These are phyloP conservation scores for Mycena vitilis DNA, from an alignment of 768 basidiomycete genomes.

Conservation along the genomic window DNA sequence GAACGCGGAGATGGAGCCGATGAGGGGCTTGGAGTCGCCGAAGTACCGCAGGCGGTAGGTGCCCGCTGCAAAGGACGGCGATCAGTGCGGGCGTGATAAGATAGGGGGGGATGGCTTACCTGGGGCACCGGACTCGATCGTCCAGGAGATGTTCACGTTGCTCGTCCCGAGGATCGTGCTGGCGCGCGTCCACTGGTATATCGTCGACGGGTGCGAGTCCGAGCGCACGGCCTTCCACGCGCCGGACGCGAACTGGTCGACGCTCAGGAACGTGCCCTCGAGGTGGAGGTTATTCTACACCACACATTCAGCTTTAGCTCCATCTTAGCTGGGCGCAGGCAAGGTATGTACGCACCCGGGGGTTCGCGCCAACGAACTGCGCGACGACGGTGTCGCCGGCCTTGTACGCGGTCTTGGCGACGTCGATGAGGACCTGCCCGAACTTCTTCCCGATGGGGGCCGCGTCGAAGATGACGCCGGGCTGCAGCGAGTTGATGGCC, in stretches of 20 bases:
- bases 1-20: slow-evolving; percentile 74
- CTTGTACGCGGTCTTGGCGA: slow-evolving; percentile 59
- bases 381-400: slow-evolving; percentile 70
- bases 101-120: slow-evolving; percentile 48
- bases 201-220: slow-evolving; percentile 85
- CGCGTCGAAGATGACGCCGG: slow-evolving; percentile 70
- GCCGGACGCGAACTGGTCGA: slow-evolving; percentile 63
- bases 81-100: slow-evolving; percentile 8
- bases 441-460: slow-evolving; percentile 68
- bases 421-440: slow-evolving; percentile 71
- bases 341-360: slow-evolving; percentile 61
- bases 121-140: slow-evolving; percentile 70
- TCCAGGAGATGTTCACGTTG: slow-evolving; percentile 76
- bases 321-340: neutral
- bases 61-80: slow-evolving; percentile 58
- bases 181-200: slow-evolving; percentile 71
- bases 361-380: slow-evolving; percentile 82
- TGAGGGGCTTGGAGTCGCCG: slow-evolving; percentile 79
- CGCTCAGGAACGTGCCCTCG: slow-evolving; percentile 77
- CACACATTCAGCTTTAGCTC: neutral
- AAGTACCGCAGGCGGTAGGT: slow-evolving; percentile 78
- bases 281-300: slow-evolving; percentile 80
- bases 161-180: slow-evolving; percentile 71
- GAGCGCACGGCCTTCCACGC: slow-evolving; percentile 71
- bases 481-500: slow-evolving; percentile 74